Base-by-base conservation (phyloP, 176 grass and related monocot genomes). In the Lolium perenne region DNA sequence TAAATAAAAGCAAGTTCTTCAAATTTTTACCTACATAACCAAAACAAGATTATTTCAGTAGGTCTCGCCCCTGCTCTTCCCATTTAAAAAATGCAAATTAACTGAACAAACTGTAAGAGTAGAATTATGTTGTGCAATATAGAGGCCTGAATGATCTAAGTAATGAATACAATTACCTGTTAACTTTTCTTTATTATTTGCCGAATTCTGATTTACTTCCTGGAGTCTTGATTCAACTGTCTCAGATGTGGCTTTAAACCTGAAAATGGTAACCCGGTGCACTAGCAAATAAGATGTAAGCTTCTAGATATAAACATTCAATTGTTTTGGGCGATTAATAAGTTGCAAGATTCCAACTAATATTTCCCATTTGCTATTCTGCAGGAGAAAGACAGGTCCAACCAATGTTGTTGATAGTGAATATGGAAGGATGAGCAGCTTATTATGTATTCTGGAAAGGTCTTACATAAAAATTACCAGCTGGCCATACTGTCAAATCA, bases 171-270 rank as follows among this genome's bases (percentile, higher is more conserved):
- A 80, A 47, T 26, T 79, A 80, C 77, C 41, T 80, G n/a, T 25
- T 11, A 3, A 47, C 10, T 47, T 43, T 47, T 80, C 57, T 63
- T 47, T 47, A 23, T 47, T 26, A 18, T 62, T 20, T 80, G 38
- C 13, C n/a, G 14, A 47, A 18, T 5, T 23, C 8, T 62, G 46
- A 62, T 64, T 48, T 38, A 63, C 77, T 80, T 38, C 58, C 40
- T 43, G 55, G 26, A 80, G 40, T 47, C 77, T 63, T 80, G 77
- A 59, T 80, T 64, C 58, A 46, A 47, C 7, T 63, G 6, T 48
- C 57, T 80, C 77, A 80, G 40, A 15, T 63, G 7, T 79, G 20
- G 20, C 57, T 46, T 47, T n/a, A 26, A 64, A 45, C 38, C 77
- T 80, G 38, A 80, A 47, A 47, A 63, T 40, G 2, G 57, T 29